These are phyloP conservation scores for Diplodia intermedia DNA, from an alignment of 2,329 filamentous ascomycete species.

Conservation along the genomic window DNA sequence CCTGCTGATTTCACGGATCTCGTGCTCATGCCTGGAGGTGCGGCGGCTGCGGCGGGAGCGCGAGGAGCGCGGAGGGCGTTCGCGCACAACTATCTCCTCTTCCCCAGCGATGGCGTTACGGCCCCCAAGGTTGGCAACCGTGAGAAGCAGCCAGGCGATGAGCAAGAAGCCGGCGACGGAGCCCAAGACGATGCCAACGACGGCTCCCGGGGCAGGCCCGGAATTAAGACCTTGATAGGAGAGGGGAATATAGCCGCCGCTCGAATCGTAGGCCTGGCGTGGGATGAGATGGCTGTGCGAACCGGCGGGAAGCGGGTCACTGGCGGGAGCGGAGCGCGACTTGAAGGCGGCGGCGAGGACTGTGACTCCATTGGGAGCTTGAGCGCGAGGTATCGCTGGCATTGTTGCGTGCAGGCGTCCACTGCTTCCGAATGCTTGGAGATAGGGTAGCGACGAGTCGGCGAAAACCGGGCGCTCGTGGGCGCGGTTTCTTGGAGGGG, in stretches of 20 bases:
- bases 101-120: constrained; percentile 54
- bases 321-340: constrained; percentile 3
- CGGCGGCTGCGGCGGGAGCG: constrained; percentile 44
- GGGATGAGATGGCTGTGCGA: constrained; percentile 3
- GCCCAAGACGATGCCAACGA: constrained; percentile 67
- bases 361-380: neutral
- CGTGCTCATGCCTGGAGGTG: constrained; percentile 43
- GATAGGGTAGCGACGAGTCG: neutral
- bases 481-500: neutral
- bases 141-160: constrained; percentile 59
- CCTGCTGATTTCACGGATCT: constrained; percentile 49
- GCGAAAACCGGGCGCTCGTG: neutral
- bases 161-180: constrained; percentile 61
- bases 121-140: constrained; percentile 46
- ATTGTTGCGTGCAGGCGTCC: constrained; percentile 18
- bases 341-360: neutral
- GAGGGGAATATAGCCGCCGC: constrained; percentile 62
- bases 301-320: neutral
- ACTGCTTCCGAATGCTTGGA: neutral
- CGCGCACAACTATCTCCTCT: constrained; percentile 65
- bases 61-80: constrained; percentile 38
- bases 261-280: constrained; percentile 36
- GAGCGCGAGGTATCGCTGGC: constrained; percentile 14
- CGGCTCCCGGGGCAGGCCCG: constrained; percentile 62
- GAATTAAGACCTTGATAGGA: constrained; percentile 63